phyloP scores from a whole-genome alignment of 345 rosid species.

The Bruguiera parviflora region DNA sequence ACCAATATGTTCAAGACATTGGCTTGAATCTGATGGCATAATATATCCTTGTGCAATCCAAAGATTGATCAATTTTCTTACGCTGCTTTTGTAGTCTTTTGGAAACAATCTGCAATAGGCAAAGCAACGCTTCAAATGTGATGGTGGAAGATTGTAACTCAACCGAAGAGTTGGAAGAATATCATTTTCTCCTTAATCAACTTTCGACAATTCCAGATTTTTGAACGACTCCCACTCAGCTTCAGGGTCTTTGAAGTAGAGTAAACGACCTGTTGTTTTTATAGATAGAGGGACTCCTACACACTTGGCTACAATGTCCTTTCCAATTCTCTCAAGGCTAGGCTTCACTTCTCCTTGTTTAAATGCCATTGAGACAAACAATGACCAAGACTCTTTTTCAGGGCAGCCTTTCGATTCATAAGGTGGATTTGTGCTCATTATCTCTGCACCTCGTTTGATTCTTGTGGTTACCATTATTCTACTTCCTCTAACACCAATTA shows the following conservation, averaged over 20 bases:
- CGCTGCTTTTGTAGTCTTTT: not conserved
- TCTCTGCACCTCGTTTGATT: constrained; percentile 11
- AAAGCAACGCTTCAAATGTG: constrained; percentile 6
- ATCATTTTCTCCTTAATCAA: not conserved
- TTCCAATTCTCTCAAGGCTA: not conserved
- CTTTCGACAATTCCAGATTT: not conserved
- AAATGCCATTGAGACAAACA: constrained; percentile 19
- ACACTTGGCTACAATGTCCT: constrained; percentile 14
- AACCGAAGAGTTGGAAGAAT: constrained; percentile 9
- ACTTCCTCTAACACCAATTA: constrained; percentile 18
- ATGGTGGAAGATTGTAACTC: constrained; percentile 3
- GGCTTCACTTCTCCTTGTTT: not conserved
- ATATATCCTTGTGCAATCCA: constrained; percentile 1
- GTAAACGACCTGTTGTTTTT: no score
- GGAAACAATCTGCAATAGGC: constrained; percentile 10
- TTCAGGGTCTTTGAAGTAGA: constrained; percentile 14
- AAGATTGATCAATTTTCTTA: not conserved
- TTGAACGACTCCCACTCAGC: constrained; percentile 9
- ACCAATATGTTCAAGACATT: not conserved
- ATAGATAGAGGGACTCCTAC: no score
- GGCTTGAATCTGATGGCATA: not conserved
- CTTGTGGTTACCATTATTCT: constrained; percentile 24
- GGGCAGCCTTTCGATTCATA: constrained; percentile 2
- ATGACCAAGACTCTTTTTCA: constrained; percentile 15
- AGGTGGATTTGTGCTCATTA: not conserved